Conservation (phyloP, 1,284 basidiomycete species). For the Lignosus rhinocerotis region DNA sequence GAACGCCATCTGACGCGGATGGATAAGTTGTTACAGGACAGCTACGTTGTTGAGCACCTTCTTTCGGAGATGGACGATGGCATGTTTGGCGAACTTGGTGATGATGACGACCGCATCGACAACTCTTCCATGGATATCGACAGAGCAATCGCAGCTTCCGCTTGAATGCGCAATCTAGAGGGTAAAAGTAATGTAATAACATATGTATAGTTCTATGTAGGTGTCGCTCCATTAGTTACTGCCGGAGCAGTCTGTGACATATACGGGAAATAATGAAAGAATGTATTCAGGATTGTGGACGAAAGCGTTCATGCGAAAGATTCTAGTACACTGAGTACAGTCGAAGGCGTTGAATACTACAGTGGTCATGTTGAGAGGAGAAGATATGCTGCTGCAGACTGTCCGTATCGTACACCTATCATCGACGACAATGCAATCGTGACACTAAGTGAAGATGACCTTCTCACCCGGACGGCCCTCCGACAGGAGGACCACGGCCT, state of each 20-base stretch:
- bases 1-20: conserved; percentile 87
- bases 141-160: conserved; percentile 20
- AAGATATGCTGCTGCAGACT: not conserved
- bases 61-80: conserved; percentile 91
- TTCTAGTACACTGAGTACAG: not conserved
- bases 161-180: conserved; percentile 7
- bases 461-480: conserved; percentile 84
- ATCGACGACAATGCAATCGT: not conserved
- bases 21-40: conserved; percentile 89
- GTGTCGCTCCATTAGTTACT: no score
- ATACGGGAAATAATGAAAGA: not conserved
- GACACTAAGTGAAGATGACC: conserved; percentile 64
- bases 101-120: conserved; percentile 45
- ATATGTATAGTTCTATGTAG: not conserved
- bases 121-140: conserved; percentile 27
- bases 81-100: conserved; percentile 53
- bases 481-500: conserved; percentile 86
- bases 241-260: not conserved
- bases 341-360: not conserved
- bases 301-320: not conserved
- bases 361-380: not conserved
- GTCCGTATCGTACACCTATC: conserved; percentile 3
- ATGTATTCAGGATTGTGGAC: not conserved
- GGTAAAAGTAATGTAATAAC: conserved; percentile 16
- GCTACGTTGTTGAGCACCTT: conserved; percentile 91